Evolutionary conservation across 371 early-diverging fungal species (phyloP).

Genomic region (Mortierella sp.): DNA sequence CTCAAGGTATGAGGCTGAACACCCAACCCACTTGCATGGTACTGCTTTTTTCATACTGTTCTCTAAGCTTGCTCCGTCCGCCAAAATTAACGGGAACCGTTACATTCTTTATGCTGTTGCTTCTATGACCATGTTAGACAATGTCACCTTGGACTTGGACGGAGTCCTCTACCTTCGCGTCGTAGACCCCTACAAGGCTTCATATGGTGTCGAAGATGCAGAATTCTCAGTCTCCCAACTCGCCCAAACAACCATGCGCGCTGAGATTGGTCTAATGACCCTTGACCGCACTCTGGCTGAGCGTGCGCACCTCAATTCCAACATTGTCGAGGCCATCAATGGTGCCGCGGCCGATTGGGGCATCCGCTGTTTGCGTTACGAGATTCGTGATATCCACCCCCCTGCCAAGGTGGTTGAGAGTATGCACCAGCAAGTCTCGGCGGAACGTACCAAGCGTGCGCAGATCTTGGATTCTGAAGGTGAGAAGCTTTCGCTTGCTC

Average conservation of each 20-base stretch:
- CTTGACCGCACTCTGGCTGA: conserved; percentile 97
- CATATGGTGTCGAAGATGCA: conserved; percentile 96
- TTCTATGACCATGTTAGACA: conserved; percentile 70
- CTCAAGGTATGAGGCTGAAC: conserved; percentile 74
- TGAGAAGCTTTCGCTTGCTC: background rate
- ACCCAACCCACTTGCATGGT: background rate
- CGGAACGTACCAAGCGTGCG: conserved; percentile 96
- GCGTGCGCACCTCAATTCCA: conserved; percentile 91
- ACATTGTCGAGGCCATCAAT: conserved; percentile 97
- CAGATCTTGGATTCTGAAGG: conserved; percentile 96
- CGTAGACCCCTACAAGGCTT: conserved; percentile 96
- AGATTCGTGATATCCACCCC: conserved; percentile 97
- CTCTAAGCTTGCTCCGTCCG: background rate
- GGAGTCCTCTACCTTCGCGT: conserved; percentile 97
- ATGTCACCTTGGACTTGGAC: conserved; percentile 96
- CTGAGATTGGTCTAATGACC: conserved; percentile 98
- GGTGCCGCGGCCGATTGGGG: conserved; percentile 97
- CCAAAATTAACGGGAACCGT: background rate
- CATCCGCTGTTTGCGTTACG: conserved; percentile 94
- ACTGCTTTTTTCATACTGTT: background rate
- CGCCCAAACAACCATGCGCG: conserved; percentile 98
- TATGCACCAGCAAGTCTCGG: conserved; percentile 98
- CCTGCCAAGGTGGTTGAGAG: conserved; percentile 95
- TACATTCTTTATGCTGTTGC: background rate
- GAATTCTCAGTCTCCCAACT: conserved; percentile 96